Conservation (phyloP, 2,329 filamentous ascomycete genomes). For the Pyrenochaeta sp. region DNA sequence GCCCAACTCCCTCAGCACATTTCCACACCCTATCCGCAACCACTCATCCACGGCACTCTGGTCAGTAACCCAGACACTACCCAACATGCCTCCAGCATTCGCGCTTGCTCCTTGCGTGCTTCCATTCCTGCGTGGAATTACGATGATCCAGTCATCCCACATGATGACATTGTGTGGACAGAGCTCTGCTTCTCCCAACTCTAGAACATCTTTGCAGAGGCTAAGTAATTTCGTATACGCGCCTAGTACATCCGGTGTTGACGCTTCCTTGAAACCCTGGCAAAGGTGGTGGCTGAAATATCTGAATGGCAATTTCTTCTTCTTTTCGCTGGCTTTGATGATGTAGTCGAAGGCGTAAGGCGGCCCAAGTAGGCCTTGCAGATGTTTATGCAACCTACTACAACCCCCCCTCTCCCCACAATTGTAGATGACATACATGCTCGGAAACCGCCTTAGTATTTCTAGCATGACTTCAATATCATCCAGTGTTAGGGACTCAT, state of each 20-base stretch:
- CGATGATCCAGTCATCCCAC: constrained; percentile 56
- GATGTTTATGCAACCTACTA: constrained; percentile 60
- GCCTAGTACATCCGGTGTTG: constrained; percentile 17
- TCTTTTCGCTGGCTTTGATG: constrained; percentile 26
- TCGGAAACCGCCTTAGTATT: constrained; percentile 39
- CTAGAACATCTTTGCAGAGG: constrained; percentile 17
- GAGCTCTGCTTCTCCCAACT: constrained; percentile 15
- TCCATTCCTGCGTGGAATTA: constrained; percentile 55
- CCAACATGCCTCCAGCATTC: constrained; percentile 60
- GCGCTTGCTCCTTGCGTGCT: constrained; percentile 51
- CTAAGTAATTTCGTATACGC: constrained; percentile 32
- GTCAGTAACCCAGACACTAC: constrained; percentile 52
- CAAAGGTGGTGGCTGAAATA: constrained; percentile 46
- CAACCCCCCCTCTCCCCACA: constrained; percentile 57
- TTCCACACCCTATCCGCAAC: constrained; percentile 47
- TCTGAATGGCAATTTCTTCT: constrained; percentile 46
- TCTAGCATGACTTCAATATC: constrained; percentile 54
- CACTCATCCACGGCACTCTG: constrained; percentile 50
- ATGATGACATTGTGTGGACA: constrained; percentile 60
- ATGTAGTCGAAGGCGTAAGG: constrained; percentile 44
- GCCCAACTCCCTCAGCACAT: constrained; percentile 51
- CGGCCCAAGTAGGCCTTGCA: constrained; percentile 53
- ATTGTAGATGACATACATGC: constrained; percentile 58
- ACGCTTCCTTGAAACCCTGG: constrained; percentile 14
- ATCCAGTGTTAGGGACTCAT: constrained; percentile 51